A percentile compares a stretch with the other conserved stretches of the same genome.
phyloP scores from a whole-genome alignment of 441 rosid species.

The Daphne laureola region DNA sequence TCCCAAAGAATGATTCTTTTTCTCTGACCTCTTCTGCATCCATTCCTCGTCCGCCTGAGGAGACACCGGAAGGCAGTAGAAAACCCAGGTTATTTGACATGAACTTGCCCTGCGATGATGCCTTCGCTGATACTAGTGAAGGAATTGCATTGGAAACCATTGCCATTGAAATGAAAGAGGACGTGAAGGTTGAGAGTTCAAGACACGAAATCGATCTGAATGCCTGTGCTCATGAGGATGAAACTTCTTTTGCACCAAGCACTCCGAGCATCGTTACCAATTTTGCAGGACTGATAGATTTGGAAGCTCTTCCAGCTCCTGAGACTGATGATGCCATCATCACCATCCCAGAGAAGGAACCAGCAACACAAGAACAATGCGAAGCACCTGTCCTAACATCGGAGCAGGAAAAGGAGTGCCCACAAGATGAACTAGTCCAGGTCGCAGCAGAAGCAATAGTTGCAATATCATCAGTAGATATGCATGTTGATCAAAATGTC shows the following conservation, averaged over 20 bases:
- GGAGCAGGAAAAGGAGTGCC: conserved; percentile 24
- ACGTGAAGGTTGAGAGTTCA: conserved; percentile 20
- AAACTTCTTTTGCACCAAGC: conserved; percentile 32
- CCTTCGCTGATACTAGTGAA: conserved; percentile 30
- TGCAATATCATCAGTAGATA: conserved; percentile 42
- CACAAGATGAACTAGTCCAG: conserved; percentile 32
- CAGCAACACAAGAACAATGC: conserved; percentile 16
- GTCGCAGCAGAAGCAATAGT: conserved; percentile 78
- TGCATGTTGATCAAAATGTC: conserved; percentile 19
- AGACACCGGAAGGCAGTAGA: conserved; percentile 29
- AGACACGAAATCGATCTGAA: conserved; percentile 75
- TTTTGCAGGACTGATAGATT: conserved; percentile 44
- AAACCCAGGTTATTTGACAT: conserved; percentile 51
- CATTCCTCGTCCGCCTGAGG: conserved; percentile 27
- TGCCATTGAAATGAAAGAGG: conserved; percentile 27
- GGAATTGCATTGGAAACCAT: conserved; percentile 25
- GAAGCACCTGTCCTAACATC: conserved; percentile 23
- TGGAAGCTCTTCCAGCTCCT: conserved; percentile 60
- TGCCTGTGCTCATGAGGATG: conserved; percentile 58
- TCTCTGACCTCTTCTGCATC: conserved; percentile 27
- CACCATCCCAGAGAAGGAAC: conserved; percentile 21
- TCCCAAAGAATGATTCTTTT: conserved; percentile 37
- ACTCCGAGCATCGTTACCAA: conserved; percentile 26
- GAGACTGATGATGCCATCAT: conserved; percentile 44
- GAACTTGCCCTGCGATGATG: conserved; percentile 69